A percentile compares a stretch with the other conserved stretches of the same genome.
These are phyloP conservation scores for Penicillium sp. DNA, from an alignment of 2,329 filamentous ascomycete species.

Conservation along the genomic window DNA sequence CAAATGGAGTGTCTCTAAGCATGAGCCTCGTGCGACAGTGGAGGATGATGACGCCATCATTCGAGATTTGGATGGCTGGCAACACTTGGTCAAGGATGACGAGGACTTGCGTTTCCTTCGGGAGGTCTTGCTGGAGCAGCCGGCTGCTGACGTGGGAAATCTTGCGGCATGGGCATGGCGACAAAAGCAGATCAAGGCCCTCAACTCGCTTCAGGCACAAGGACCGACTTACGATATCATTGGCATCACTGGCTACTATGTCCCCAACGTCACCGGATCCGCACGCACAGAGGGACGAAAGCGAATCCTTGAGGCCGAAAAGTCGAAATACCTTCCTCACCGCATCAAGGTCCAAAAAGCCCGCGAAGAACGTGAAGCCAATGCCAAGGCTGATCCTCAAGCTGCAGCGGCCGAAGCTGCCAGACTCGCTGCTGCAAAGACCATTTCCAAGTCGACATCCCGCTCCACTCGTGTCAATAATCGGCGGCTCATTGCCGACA, in stretches of 20 bases:
- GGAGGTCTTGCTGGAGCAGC: conserved; percentile 45
- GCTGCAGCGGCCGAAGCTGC: conserved; percentile 63
- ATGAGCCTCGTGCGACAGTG: conserved; percentile 57
- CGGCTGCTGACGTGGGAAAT: conserved; percentile 50
- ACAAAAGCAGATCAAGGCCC: conserved; percentile 64
- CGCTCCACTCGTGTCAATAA: conserved; percentile 94
- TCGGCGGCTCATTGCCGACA: conserved; percentile 84
- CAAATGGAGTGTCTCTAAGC: conserved; percentile 55
- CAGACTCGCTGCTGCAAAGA: conserved; percentile 70
- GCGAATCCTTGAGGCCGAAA: conserved; percentile 94
- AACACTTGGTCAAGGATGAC: conserved; percentile 61
- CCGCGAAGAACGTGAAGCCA: conserved; percentile 79
- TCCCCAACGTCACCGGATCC: conserved; percentile 75
- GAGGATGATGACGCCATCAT: conserved; percentile 59
- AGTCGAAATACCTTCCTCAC: conserved; percentile 95
- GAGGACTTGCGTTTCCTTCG: conserved; percentile 58
- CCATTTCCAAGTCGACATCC: conserved; percentile 79
- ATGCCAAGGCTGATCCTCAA: conserved; percentile 57
- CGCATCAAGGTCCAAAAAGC: conserved; percentile 93
- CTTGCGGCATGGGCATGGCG: conserved; percentile 62
- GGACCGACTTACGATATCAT: conserved; percentile 51
- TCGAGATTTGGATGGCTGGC: conserved; percentile 66
- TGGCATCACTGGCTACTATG: conserved; percentile 65
- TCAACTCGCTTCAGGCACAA: conserved; percentile 54
- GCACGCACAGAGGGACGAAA: conserved; percentile 90